Percentiles rank a stretch among this genome's conserved stretches.
These are phyloP conservation scores for Ogataea neopini DNA, from an alignment of 805 yeast species.

Conservation along the genomic window DNA sequence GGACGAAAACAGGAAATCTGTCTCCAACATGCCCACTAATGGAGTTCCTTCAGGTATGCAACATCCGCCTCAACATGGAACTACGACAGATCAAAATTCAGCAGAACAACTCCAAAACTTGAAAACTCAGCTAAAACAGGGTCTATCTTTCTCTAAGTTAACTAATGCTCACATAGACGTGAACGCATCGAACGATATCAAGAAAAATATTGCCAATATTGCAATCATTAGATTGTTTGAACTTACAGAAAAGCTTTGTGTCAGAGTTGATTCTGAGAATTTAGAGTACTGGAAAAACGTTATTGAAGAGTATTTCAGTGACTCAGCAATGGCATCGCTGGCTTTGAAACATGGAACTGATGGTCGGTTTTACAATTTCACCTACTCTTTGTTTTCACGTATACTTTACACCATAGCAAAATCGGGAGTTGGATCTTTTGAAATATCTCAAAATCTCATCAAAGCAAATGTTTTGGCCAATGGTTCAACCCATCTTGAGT, in stretches of 20 bases:
- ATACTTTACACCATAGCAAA: constrained; percentile 54
- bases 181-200: constrained; percentile 27
- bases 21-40: neutral
- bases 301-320: constrained; percentile 53
- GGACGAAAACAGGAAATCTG: constrained; percentile 21
- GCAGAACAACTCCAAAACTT: constrained; percentile 8
- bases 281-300: constrained; percentile 52
- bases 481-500: constrained; percentile 55
- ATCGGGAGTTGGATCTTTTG: constrained; percentile 53
- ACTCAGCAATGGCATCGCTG: constrained; percentile 48
- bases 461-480: constrained; percentile 54
- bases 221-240: constrained; percentile 54
- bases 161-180: constrained; percentile 15
- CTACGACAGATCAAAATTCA: neutral
- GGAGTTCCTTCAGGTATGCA: neutral
- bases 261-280: constrained; percentile 43
- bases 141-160: constrained; percentile 12
- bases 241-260: constrained; percentile 45
- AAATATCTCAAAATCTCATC: constrained; percentile 48
- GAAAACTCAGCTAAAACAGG: constrained; percentile 13
- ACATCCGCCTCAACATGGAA: constrained; percentile 3
- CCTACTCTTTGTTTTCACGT: constrained; percentile 63
- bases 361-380: constrained; percentile 61
- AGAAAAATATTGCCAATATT: constrained; percentile 42
- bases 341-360: constrained; percentile 47